Evolutionary conservation across 1,284 basidiomycete genomes (phyloP).

Genomic region (Sutorius eximius): DNA sequence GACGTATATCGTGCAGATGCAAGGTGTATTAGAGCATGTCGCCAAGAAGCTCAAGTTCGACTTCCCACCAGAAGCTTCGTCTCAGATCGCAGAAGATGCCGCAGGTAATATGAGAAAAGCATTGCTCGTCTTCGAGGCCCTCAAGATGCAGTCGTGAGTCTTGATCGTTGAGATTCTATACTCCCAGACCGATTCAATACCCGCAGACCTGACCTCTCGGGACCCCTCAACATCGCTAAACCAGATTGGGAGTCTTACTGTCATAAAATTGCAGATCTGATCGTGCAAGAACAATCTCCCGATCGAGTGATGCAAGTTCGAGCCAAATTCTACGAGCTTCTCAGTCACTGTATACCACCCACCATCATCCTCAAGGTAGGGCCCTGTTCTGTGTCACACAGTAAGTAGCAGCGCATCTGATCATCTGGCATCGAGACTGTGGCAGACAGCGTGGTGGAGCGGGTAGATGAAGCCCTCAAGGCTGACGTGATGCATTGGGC

Average conservation of each 20-base stretch:
- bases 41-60: conserved; percentile 82
- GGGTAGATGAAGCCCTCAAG: conserved; percentile 79
- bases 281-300: conserved; percentile 92
- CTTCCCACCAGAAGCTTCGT: conserved; percentile 73
- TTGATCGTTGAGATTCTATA: conserved; percentile 6
- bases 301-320: conserved; percentile 89
- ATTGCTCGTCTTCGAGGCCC: conserved; percentile 89
- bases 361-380: conserved; percentile 84
- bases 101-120: conserved; percentile 95
- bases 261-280: conserved; percentile 89
- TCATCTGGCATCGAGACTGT: conserved; percentile 63
- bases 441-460: conserved; percentile 81
- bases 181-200: neutral
- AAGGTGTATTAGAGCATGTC: conserved; percentile 76
- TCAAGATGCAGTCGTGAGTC: conserved; percentile 90
- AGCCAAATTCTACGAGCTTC: conserved; percentile 90
- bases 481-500: conserved; percentile 95
- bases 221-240: conserved; percentile 80
- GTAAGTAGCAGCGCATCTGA: conserved; percentile 1
- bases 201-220: conserved; percentile 68
- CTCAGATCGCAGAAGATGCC: conserved; percentile 78
- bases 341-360: conserved; percentile 98
- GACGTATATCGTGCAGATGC: conserved; percentile 59
- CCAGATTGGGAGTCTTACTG: conserved; percentile 99
- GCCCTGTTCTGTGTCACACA: neutral